These are phyloP conservation scores for Saprolegnia parasitica DNA, from an alignment of 352 stramenopile genomes.

Conservation along the genomic window DNA sequence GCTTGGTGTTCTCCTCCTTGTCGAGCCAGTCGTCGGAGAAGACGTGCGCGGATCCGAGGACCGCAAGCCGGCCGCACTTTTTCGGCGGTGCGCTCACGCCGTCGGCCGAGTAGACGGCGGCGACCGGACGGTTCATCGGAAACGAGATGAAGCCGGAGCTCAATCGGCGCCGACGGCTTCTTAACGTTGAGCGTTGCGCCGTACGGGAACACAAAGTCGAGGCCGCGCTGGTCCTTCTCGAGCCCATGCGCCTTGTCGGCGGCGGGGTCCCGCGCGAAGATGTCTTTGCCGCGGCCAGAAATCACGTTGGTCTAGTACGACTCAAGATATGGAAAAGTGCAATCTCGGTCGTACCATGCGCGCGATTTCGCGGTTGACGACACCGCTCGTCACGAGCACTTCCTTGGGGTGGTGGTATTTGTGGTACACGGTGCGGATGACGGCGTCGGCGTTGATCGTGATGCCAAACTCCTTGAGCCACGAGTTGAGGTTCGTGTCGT, in stretches of 20 bases:
- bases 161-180: conserved; percentile 79
- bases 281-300: conserved; percentile 56
- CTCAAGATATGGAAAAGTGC: background rate
- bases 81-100: conserved; percentile 52
- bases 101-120: conserved; percentile 83
- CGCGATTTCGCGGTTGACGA: conserved; percentile 91
- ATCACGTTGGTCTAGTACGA: conserved; percentile 46
- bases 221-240: conserved; percentile 80
- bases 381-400: conserved; percentile 90
- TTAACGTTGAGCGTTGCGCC: conserved; percentile 92
- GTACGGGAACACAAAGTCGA: conserved; percentile 95
- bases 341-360: conserved; percentile 46
- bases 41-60: conserved; percentile 90
- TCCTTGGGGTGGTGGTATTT: conserved; percentile 97
- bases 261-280: conserved; percentile 36
- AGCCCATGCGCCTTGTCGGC: conserved; percentile 43
- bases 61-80: conserved; percentile 71
- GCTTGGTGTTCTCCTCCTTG: conserved; percentile 91
- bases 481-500: conserved; percentile 93
- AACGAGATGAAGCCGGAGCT: conserved; percentile 94
- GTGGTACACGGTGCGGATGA: conserved; percentile 93
- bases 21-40: conserved; percentile 95
- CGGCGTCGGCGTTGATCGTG: conserved; percentile 79
- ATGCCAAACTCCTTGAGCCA: conserved; percentile 92
- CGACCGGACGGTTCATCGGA: conserved; percentile 91